Evolutionary conservation across 768 basidiomycete species (phyloP).

Genomic region (Boletellus sp.): DNA sequence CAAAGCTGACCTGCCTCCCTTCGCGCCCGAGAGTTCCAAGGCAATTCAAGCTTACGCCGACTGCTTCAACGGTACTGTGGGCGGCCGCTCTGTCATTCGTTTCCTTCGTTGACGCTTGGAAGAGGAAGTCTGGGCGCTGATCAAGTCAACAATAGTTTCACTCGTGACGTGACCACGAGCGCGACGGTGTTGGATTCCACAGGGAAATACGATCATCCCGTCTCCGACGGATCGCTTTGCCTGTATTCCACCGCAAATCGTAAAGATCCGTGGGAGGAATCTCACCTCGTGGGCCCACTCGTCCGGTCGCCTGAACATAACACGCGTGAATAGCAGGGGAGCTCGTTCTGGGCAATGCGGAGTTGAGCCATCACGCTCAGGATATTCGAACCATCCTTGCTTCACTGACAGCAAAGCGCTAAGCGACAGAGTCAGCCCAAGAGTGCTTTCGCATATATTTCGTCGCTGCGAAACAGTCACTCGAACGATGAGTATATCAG

Average conservation of each 20-base stretch:
- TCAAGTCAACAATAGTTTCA: slow-evolving; percentile 7
- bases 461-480: background rate
- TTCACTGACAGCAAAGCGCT: background rate
- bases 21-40: no score
- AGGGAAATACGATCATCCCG: background rate
- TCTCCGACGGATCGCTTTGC: background rate
- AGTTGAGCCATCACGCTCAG: background rate
- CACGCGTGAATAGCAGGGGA: slow-evolving; percentile 1
- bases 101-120: no score
- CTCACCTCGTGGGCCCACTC: background rate
- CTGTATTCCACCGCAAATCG: background rate
- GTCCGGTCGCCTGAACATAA: background rate
- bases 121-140: slow-evolving; percentile 5
- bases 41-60: slow-evolving; percentile 2
- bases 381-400: background rate
- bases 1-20: no score
- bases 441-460: slow-evolving; percentile 2
- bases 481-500: slow-evolving; percentile 1
- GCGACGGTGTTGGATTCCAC: slow-evolving; percentile 5
- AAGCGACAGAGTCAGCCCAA: background rate
- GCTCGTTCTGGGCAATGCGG: background rate
- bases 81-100: background rate
- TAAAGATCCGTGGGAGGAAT: slow-evolving; percentile 2
- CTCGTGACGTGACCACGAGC: slow-evolving; percentile 3
- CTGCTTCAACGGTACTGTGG: background rate